phyloP scores from a whole-genome alignment of 345 rosid species.

The Brassica cretica region DNA sequence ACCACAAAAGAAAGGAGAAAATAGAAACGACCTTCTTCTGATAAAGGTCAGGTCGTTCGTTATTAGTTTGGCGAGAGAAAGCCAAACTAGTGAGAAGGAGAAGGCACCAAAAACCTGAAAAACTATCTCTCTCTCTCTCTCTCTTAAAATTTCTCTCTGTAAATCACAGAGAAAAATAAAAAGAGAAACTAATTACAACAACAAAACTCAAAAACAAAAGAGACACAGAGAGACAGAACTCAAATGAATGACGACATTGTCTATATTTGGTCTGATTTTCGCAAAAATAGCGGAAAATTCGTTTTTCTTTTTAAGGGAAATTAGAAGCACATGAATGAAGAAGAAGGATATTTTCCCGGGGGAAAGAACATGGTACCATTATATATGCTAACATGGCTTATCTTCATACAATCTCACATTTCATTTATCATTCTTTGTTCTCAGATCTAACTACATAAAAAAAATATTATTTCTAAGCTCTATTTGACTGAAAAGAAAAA shows the following conservation, averaged over 20 bases:
- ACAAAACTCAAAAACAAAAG: neutral
- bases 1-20: neutral
- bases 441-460: constrained; percentile 26
- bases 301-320: constrained; percentile 11
- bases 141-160: constrained; percentile 36
- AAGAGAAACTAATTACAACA: constrained; percentile 23
- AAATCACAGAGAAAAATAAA: constrained; percentile 18
- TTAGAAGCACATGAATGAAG: neutral
- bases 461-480: neutral
- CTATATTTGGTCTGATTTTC: constrained; percentile 24
- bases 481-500: neutral
- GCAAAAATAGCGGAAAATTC: constrained; percentile 24
- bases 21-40: constrained; percentile 15
- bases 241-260: constrained; percentile 9
- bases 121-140: constrained; percentile 10
- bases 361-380: constrained; percentile 34
- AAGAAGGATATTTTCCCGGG: constrained; percentile 36
- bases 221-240: constrained; percentile 8
- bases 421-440: neutral
- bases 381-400: constrained; percentile 14
- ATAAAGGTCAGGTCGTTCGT: constrained; percentile 6
- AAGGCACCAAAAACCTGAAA: constrained; percentile 28
- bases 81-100: constrained; percentile 34
- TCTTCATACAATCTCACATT: neutral
- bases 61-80: constrained; percentile 22